Evolutionary conservation across 2,329 filamentous ascomycete genomes (phyloP).

Genomic region (Xylariomycetidae sp.): DNA sequence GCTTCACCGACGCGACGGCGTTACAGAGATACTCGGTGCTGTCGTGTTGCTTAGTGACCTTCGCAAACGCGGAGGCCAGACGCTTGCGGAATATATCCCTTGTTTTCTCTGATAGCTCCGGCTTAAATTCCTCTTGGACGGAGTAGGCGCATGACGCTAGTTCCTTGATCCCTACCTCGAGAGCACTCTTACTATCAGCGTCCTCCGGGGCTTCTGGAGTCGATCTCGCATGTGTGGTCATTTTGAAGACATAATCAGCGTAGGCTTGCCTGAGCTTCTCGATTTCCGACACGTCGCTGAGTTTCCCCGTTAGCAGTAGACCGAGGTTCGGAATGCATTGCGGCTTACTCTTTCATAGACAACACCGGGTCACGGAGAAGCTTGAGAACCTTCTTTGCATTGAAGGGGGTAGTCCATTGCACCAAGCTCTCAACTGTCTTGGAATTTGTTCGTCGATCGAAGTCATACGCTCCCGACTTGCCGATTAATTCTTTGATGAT

Average conservation of each 20-base stretch:
- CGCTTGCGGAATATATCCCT: slow-evolving; percentile 49
- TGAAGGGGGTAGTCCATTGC: slow-evolving; percentile 49
- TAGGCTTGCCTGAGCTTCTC: slow-evolving; percentile 43
- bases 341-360: slow-evolving; percentile 27
- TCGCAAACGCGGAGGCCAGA: slow-evolving; percentile 53
- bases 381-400: slow-evolving; percentile 47
- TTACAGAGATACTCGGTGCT: slow-evolving; percentile 49
- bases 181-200: slow-evolving; percentile 29
- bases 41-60: slow-evolving; percentile 47
- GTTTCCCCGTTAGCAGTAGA: too few species aligned
- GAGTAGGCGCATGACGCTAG: slow-evolving; percentile 52
- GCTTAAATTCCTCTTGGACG: slow-evolving; percentile 34
- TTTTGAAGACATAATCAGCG: slow-evolving; percentile 48
- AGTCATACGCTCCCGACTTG: slow-evolving; percentile 65
- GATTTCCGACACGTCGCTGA: too few species aligned
- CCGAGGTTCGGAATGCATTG: too few species aligned
- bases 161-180: slow-evolving; percentile 41
- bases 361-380: slow-evolving; percentile 40
- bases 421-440: slow-evolving; percentile 77
- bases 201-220: slow-evolving; percentile 22
- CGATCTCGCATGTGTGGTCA: slow-evolving; percentile 35
- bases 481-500: slow-evolving; percentile 64
- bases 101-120: slow-evolving; percentile 44
- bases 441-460: slow-evolving; percentile 79
- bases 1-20: slow-evolving; percentile 48